These are phyloP conservation scores for Globisporangium spiculum DNA, from an alignment of 352 stramenopile species.

Conservation along the genomic window DNA sequence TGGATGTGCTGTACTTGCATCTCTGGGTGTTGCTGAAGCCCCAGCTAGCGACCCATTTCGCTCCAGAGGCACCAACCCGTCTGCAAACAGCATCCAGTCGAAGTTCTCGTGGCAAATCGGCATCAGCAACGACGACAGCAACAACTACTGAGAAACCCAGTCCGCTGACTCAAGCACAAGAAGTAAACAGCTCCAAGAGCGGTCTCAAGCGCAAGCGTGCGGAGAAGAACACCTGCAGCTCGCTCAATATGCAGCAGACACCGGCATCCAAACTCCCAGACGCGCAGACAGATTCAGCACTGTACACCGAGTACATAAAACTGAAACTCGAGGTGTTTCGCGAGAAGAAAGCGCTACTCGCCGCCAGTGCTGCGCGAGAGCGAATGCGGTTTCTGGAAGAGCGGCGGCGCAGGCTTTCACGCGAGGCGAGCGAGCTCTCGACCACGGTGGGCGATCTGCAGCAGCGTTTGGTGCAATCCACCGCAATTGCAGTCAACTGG, in stretches of 20 bases:
- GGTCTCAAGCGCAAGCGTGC: neutral
- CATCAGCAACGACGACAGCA: neutral
- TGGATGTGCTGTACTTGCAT: conserved; percentile 18
- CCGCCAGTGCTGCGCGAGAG: neutral
- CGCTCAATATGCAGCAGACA: neutral
- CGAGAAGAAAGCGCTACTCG: conserved; percentile 1
- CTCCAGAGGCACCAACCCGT: neutral
- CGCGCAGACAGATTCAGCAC: neutral
- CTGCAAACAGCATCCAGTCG: neutral
- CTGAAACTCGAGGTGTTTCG: conserved; percentile 4
- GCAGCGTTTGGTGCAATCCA: neutral
- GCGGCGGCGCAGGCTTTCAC: neutral
- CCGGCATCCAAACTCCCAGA: neutral
- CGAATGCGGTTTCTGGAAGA: conserved; percentile 6
- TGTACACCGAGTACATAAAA: neutral
- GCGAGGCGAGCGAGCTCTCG: conserved; percentile 12
- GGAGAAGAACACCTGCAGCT: neutral
- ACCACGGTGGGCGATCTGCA: conserved; percentile 3
- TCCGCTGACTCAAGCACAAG: neutral
- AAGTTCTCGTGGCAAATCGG: neutral
- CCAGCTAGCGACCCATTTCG: conserved; percentile 5
- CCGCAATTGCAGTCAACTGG: neutral
- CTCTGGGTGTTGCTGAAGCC: conserved; percentile 14
- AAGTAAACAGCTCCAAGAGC: neutral
- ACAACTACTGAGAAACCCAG: neutral